Conservation (phyloP, 2,329 filamentous ascomycete genomes). For the Fusarium newnesense region DNA sequence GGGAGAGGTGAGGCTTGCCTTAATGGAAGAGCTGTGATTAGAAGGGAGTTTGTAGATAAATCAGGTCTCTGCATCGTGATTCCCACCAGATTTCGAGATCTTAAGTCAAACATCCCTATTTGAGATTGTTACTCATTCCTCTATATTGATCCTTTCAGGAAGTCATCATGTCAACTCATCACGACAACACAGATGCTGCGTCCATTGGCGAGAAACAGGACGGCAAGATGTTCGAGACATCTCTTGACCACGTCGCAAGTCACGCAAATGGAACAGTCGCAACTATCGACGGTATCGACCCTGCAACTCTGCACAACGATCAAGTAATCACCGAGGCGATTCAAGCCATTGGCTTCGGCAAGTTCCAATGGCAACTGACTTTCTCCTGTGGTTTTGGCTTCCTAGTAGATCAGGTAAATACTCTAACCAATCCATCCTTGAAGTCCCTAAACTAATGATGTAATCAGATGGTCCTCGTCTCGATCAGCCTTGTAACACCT, state of each 20-base stretch:
- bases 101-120: rapidly evolving
- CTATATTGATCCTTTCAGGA: not conserved
- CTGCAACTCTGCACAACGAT: not conserved
- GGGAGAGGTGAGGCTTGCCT: not conserved
- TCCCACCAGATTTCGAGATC: not conserved
- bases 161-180: not conserved
- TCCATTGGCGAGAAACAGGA: not conserved
- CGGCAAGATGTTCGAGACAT: not conserved
- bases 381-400: not conserved
- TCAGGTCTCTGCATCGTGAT: not conserved
- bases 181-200: not conserved
- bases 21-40: not conserved
- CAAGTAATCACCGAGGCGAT: not conserved
- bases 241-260: not conserved
- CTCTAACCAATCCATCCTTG: not conserved
- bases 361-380: not conserved
- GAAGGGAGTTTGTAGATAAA: not conserved
- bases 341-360: not conserved
- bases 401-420: not conserved
- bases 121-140: not conserved
- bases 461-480: not conserved
- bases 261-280: not conserved
- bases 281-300: not conserved
- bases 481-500: not conserved
- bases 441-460: rapidly evolving